These are phyloP conservation scores for Leccinum incarnatum DNA, from an alignment of 768 basidiomycete genomes.

Conservation along the genomic window DNA sequence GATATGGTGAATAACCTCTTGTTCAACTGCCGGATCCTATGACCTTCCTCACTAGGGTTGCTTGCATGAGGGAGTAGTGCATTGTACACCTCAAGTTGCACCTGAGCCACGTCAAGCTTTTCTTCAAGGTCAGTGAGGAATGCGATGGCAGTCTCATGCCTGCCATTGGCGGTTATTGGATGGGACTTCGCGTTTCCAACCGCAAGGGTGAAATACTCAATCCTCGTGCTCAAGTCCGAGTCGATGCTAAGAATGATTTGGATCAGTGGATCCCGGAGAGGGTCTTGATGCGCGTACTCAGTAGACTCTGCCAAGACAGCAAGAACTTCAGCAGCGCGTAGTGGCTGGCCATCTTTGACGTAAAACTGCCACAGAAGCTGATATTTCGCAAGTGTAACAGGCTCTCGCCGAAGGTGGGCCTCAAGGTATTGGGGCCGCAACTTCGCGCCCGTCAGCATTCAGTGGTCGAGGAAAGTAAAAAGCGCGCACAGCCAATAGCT, in stretches of 20 bases:
- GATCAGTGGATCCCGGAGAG: neutral
- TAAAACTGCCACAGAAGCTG: slow-evolving; percentile 98
- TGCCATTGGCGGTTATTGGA: slow-evolving; percentile 70
- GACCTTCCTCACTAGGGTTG: slow-evolving; percentile 60
- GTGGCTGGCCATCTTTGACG: slow-evolving; percentile 83
- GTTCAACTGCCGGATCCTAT: slow-evolving; percentile 58
- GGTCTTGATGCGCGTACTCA: slow-evolving; percentile 48
- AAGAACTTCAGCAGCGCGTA: slow-evolving; percentile 87
- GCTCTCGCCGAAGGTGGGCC: slow-evolving; percentile 80
- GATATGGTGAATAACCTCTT: slow-evolving; percentile 73
- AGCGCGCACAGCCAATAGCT: slow-evolving; percentile 78
- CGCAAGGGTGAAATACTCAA: slow-evolving; percentile 92
- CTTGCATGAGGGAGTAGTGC: slow-evolving; percentile 57
- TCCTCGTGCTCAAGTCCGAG: slow-evolving; percentile 64
- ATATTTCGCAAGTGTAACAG: slow-evolving; percentile 73
- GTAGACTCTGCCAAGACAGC: slow-evolving; percentile 79
- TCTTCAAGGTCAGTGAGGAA: slow-evolving; percentile 91
- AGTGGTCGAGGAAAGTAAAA: neutral
- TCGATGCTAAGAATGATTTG: slow-evolving; percentile 48
- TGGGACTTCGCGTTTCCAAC: slow-evolving; percentile 97
- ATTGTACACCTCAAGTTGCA: slow-evolving; percentile 90
- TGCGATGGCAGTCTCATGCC: slow-evolving; percentile 87
- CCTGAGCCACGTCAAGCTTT: slow-evolving; percentile 94
- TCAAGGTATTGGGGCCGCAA: slow-evolving; percentile 88
- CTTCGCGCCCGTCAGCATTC: slow-evolving; percentile 37